phyloP scores from a whole-genome alignment of 2,329 filamentous ascomycete genomes.

The Dryadomyces quercivorus region DNA sequence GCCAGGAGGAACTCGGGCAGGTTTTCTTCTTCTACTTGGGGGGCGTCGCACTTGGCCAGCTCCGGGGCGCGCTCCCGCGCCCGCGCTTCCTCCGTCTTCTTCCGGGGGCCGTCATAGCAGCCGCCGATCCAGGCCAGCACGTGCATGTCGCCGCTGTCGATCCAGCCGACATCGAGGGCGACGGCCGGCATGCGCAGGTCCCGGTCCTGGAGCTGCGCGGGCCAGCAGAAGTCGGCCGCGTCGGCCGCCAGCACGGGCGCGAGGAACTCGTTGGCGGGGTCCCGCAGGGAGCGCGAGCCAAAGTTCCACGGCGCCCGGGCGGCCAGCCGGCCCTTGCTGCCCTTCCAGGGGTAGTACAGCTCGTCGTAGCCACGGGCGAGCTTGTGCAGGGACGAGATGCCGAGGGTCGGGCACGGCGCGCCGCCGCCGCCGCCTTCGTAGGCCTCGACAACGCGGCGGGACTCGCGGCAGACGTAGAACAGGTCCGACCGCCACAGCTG shows the following conservation, averaged over 20 bases:
- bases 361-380: constrained; percentile 3
- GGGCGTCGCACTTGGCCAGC: too few species aligned
- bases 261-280: background rate
- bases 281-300: too few species aligned
- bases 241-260: background rate
- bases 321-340: background rate
- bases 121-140: constrained; percentile 8
- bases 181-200: constrained; percentile 4
- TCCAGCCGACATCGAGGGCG: constrained; percentile 10
- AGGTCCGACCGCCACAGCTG: constrained; percentile 12
- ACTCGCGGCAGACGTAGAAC: constrained; percentile 8
- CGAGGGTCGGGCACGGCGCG: background rate
- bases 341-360: constrained; percentile 10
- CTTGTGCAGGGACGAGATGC: background rate
- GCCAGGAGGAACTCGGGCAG: too few species aligned
- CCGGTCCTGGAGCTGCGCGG: background rate
- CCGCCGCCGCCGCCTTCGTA: background rate
- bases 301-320: too few species aligned
- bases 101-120: constrained; percentile 1
- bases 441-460: constrained; percentile 5
- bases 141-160: constrained; percentile 9
- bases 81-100: background rate
- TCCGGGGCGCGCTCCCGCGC: too few species aligned
- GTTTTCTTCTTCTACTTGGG: too few species aligned
- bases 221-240: background rate